Evolutionary conservation across 768 basidiomycete species (phyloP).

Genomic region (Mycena leptocephala): DNA sequence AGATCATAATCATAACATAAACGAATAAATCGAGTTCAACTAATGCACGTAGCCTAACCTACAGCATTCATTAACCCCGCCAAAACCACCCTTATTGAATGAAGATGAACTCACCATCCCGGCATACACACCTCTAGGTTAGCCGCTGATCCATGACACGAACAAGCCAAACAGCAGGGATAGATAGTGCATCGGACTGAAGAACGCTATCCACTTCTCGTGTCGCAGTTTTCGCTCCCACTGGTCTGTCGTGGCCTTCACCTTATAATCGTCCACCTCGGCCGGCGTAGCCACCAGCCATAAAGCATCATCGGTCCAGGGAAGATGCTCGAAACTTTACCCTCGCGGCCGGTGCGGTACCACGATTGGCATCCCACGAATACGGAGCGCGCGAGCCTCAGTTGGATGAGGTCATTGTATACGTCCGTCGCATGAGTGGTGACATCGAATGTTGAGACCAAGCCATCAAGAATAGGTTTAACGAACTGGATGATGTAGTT

Average conservation of each 20-base stretch:
- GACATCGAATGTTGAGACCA: background rate
- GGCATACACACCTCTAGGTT: background rate
- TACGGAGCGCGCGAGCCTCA: background rate
- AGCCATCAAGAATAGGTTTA: background rate
- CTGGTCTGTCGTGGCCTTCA: background rate
- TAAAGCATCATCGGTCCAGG: constrained; percentile 52
- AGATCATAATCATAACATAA: too few species aligned
- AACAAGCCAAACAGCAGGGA: background rate
- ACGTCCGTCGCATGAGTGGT: background rate
- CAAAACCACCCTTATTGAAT: too few species aligned
- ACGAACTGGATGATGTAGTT: constrained; percentile 1
- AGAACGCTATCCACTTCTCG: constrained; percentile 1
- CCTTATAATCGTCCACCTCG: constrained; percentile 53
- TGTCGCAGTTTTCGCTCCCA: background rate
- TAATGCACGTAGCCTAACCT: too few species aligned
- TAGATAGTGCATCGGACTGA: background rate
- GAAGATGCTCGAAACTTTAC: constrained; percentile 57
- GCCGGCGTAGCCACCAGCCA: constrained; percentile 54
- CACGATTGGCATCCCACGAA: constrained; percentile 56
- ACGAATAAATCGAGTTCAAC: too few species aligned
- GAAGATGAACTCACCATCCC: too few species aligned
- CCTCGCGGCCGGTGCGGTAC: constrained; percentile 55
- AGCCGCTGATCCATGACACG: background rate
- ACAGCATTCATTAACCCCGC: too few species aligned
- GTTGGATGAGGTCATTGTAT: constrained; percentile 28